Evolutionary conservation across 2,329 filamentous ascomycete species (phyloP).

Genomic region (Colletotrichum falcatum): DNA sequence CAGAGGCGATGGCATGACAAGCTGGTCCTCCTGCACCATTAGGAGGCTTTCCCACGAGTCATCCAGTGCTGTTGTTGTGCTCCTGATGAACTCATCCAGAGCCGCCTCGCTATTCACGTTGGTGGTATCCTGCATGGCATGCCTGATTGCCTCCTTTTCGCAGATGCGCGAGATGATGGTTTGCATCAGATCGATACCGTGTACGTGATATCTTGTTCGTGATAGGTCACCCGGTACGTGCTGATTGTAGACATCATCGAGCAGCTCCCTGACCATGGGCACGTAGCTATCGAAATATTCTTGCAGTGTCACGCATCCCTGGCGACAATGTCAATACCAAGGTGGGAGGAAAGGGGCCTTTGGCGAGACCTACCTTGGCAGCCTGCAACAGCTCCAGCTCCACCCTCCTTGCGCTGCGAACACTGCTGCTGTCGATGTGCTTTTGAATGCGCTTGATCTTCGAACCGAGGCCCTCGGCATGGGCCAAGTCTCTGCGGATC

Average conservation of each 20-base stretch:
- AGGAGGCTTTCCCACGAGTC: constrained; percentile 9
- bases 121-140: not conserved
- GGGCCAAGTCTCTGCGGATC: constrained; percentile 51
- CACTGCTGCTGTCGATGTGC: constrained; percentile 51
- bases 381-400: constrained; percentile 64
- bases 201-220: constrained; percentile 57
- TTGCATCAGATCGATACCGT: constrained; percentile 56
- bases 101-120: constrained; percentile 5
- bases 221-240: constrained; percentile 40
- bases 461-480: constrained; percentile 48
- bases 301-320: constrained; percentile 54
- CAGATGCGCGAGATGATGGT: constrained; percentile 50
- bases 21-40: not conserved
- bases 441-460: constrained; percentile 52
- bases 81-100: constrained; percentile 39
- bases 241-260: constrained; percentile 56
- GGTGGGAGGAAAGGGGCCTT: not conserved
- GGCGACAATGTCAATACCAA: constrained; percentile 40
- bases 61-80: constrained; percentile 28
- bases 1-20: not conserved
- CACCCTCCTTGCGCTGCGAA: constrained; percentile 58
- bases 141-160: constrained; percentile 18
- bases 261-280: constrained; percentile 54
- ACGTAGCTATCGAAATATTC: constrained; percentile 58
- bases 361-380: constrained; percentile 58